A percentile compares a stretch with the other conserved stretches of the same genome.
These are phyloP conservation scores for Candolleomyces eurysporus DNA, from an alignment of 768 basidiomycete genomes.

Conservation along the genomic window DNA sequence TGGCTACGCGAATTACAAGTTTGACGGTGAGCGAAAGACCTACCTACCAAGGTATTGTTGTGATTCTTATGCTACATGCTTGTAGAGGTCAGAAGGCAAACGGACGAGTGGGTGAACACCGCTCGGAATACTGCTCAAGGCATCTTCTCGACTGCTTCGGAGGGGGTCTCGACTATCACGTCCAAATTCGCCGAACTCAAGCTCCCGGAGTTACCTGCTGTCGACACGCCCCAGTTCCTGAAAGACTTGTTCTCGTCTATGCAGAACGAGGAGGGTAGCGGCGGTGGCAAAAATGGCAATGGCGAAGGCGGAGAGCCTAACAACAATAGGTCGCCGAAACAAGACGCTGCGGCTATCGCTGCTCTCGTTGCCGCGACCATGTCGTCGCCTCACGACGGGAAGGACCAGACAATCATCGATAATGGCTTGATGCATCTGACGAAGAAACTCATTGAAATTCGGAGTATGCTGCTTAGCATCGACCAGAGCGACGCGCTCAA, in stretches of 20 bases:
- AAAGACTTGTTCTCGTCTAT: constrained; percentile 55
- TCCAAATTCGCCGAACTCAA: constrained; percentile 60
- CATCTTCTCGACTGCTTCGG: constrained; percentile 70
- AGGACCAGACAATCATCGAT: constrained; percentile 44
- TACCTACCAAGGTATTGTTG: background rate
- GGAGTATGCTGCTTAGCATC: constrained; percentile 91
- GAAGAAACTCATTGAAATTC: constrained; percentile 92
- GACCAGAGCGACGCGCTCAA: constrained; percentile 95
- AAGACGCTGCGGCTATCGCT: constrained; percentile 62
- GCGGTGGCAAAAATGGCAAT: constrained; percentile 24
- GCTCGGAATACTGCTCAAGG: constrained; percentile 72
- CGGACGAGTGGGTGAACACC: constrained; percentile 61
- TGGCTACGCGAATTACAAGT: constrained; percentile 95
- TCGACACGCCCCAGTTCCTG: constrained; percentile 65
- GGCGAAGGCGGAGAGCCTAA: constrained; percentile 28
- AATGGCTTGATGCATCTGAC: constrained; percentile 94
- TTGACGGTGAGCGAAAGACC: constrained; percentile 66
- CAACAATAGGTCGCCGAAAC: constrained; percentile 48
- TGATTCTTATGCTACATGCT: background rate
- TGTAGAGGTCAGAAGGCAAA: constrained; percentile 69
- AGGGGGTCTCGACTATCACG: constrained; percentile 59
- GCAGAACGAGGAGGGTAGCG: constrained; percentile 26
- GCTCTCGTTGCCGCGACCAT: constrained; percentile 75
- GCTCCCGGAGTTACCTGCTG: constrained; percentile 51
- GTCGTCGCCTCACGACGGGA: constrained; percentile 70